phyloP scores from a whole-genome alignment of 495 filamentous ascomycete genomes.

The Trichoderma reesei region DNA sequence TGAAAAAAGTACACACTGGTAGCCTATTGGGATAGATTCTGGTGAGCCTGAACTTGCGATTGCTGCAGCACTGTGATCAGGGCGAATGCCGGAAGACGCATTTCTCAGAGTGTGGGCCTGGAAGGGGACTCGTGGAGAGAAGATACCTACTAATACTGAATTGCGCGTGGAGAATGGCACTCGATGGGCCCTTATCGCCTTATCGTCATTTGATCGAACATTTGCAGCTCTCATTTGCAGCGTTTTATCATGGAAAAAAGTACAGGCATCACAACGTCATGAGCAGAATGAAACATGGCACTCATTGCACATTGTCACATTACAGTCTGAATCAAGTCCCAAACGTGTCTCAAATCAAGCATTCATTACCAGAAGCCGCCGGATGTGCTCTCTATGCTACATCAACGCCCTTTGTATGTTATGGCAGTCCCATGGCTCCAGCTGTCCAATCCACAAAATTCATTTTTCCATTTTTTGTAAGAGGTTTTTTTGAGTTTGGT shows the following conservation, averaged over 20 bases:
- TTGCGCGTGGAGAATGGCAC: background rate
- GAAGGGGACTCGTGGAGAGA: too few relatives aligned
- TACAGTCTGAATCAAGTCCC: background rate
- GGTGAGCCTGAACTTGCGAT: background rate
- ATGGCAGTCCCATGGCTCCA: conserved; percentile 14
- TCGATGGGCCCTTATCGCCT: background rate
- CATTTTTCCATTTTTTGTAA: conserved; percentile 15
- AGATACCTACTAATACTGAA: background rate
- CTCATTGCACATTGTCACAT: conserved; percentile 7
- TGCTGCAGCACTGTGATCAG: background rate
- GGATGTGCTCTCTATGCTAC: conserved; percentile 23
- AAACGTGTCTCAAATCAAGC: conserved; percentile 7
- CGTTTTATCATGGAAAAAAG: background rate
- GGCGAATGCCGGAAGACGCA: too few relatives aligned
- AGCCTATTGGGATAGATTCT: background rate
- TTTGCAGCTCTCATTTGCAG: too few relatives aligned
- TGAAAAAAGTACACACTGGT: background rate
- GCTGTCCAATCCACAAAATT: conserved; percentile 20
- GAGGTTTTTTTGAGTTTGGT: conserved; percentile 14
- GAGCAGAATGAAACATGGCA: background rate
- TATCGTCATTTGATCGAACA: background rate
- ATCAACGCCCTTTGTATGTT: conserved; percentile 23
- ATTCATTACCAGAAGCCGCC: conserved; percentile 9
- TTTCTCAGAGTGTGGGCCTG: too few relatives aligned
- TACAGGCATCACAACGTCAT: background rate